phyloP scores from a whole-genome alignment of 768 basidiomycete species.

The Suillus subalutaceus region DNA sequence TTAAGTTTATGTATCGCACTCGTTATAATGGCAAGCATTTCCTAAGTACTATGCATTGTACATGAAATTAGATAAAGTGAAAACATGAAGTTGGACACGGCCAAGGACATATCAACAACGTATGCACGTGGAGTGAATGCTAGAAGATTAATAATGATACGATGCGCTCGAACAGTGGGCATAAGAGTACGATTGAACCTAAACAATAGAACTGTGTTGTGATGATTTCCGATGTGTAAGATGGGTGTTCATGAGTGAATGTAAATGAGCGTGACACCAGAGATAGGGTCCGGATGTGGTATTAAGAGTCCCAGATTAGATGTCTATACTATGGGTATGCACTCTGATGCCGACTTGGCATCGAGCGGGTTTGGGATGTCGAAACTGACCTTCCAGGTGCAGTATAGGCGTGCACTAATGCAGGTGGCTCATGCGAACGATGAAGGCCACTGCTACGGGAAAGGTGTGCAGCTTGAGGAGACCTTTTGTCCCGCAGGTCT shows the following conservation, averaged over 20 bases:
- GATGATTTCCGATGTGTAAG: conserved; percentile 18
- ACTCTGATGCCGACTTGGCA: conserved; percentile 22
- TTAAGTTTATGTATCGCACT: conserved; percentile 5
- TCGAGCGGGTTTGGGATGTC: conserved; percentile 17
- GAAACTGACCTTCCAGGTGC: conserved; percentile 23
- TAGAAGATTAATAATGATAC: conserved; percentile 11
- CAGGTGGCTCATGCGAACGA: conserved; percentile 29
- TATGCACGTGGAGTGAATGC: conserved; percentile 2
- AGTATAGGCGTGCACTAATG: conserved; percentile 10
- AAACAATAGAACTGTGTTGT: conserved; percentile 12
- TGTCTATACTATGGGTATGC: conserved; percentile 21
- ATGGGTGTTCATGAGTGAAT: conserved; percentile 30
- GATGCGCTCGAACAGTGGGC: conserved; percentile 8
- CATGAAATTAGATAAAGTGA: conserved; percentile 11
- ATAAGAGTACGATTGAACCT: conserved; percentile 9
- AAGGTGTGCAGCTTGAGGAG: conserved; percentile 15
- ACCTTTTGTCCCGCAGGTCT: conserved; percentile 19
- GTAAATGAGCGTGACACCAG: conserved; percentile 20
- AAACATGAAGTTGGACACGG: background rate
- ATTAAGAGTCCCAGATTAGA: conserved; percentile 8
- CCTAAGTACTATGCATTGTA: conserved; percentile 9
- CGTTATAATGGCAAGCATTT: conserved; percentile 1
- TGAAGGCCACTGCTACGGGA: conserved; percentile 16
- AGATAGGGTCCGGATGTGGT: conserved; percentile 13
- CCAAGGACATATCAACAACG: background rate